Evolutionary conservation across 768 basidiomycete species (phyloP).

Genomic region (Suillus lakei): DNA sequence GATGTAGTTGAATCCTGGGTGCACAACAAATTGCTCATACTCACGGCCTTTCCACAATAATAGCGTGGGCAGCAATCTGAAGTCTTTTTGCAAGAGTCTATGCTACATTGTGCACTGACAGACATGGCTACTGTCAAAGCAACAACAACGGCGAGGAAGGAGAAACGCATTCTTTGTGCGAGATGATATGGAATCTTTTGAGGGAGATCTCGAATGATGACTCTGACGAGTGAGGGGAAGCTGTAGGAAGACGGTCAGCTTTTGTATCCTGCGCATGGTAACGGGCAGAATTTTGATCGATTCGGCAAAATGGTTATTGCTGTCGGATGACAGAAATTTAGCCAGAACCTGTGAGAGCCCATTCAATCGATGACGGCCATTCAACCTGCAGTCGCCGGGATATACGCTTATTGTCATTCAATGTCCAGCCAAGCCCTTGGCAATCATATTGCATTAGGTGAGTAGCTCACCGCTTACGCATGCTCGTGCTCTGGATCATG

Average conservation of each 20-base stretch:
- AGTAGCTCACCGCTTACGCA: no score
- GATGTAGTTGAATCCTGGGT: background rate
- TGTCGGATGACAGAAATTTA: background rate
- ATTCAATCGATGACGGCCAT: no score
- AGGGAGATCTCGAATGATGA: background rate
- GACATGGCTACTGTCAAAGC: background rate
- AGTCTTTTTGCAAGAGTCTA: background rate
- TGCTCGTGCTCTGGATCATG: no score
- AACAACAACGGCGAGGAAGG: background rate
- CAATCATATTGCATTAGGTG: no score
- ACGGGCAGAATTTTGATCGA: background rate
- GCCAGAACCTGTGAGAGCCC: background rate
- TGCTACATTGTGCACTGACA: background rate
- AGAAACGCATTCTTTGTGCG: background rate
- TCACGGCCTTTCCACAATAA: background rate
- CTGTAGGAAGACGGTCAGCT: background rate
- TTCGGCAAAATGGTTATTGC: background rate
- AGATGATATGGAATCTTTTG: background rate
- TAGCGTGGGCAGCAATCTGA: background rate
- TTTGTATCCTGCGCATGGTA: background rate
- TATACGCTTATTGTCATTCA: no score
- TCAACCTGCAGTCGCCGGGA: no score
- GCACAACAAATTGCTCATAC: background rate
- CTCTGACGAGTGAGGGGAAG: background rate
- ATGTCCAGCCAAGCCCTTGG: no score